phyloP scores from a whole-genome alignment of 768 basidiomycete species.

The Boletus tomentosulus region DNA sequence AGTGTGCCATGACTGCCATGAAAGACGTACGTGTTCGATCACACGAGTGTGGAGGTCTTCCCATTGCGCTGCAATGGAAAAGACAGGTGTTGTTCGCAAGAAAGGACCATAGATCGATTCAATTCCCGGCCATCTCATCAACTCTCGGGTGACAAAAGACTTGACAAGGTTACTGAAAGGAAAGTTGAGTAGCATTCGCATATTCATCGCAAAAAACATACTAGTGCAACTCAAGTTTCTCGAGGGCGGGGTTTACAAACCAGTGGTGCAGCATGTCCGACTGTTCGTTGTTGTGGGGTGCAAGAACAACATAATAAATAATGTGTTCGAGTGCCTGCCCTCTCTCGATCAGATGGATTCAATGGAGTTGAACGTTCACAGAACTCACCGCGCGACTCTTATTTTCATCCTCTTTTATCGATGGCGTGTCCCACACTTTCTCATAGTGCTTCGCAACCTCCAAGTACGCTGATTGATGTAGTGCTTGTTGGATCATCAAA shows the following conservation, averaged over 20 bases:
- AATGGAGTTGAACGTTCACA: background rate
- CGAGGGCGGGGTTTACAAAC: constrained; percentile 70
- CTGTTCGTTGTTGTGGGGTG: constrained; percentile 95
- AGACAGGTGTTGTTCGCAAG: constrained; percentile 76
- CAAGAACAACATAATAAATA: constrained; percentile 89
- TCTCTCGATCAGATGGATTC: constrained; percentile 2
- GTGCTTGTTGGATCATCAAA: constrained; percentile 92
- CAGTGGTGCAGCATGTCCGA: constrained; percentile 93
- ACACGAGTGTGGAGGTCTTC: constrained; percentile 94
- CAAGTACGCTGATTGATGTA: constrained; percentile 80
- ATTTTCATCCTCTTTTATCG: constrained; percentile 79
- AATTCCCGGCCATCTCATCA: constrained; percentile 97
- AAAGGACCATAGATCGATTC: constrained; percentile 83
- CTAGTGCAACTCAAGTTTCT: constrained; percentile 83
- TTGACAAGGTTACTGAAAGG: constrained; percentile 80
- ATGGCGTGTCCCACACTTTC: constrained; percentile 96
- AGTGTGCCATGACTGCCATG: background rate
- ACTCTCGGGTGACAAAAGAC: constrained; percentile 86
- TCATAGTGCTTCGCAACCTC: constrained; percentile 94
- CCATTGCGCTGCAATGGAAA: constrained; percentile 77
- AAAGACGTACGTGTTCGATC: constrained; percentile 82
- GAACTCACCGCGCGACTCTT: constrained; percentile 63
- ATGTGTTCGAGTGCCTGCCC: constrained; percentile 88
- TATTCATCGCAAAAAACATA: constrained; percentile 34
- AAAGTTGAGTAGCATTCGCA: constrained; percentile 5